Conservation (phyloP, 306 rosid species). For the Cicer judaicum region DNA sequence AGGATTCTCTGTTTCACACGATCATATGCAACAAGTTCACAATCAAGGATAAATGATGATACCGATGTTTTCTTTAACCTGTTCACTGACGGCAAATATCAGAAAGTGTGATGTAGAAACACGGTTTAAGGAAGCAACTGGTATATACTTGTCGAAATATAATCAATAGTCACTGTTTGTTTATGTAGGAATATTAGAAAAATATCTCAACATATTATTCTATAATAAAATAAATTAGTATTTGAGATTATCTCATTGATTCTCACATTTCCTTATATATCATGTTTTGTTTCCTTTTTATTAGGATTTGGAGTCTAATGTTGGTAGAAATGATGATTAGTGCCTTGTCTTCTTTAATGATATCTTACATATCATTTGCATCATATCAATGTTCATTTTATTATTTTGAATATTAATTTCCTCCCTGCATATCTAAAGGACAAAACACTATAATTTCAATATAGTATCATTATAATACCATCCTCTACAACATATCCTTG, state of each 20-base stretch:
- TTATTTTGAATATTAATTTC: not conserved
- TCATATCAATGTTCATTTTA: not conserved
- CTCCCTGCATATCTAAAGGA: conserved; percentile 4
- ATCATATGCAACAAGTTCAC: conserved; percentile 94
- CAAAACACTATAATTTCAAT: not conserved
- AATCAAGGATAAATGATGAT: conserved; percentile 84
- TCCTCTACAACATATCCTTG: not conserved
- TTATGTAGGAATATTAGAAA: conserved; percentile 6
- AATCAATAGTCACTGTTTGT: conserved; percentile 15
- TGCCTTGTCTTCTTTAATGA: not conserved
- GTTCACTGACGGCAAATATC: conserved; percentile 52
- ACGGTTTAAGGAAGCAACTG: conserved; percentile 16
- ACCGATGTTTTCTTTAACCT: conserved; percentile 85
- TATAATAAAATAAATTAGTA: not conserved
- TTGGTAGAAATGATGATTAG: not conserved
- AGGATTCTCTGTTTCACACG: conserved; percentile 65
- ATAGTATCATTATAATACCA: conserved; percentile 5
- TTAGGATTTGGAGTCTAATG: not conserved
- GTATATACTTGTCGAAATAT: conserved; percentile 25
- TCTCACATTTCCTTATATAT: not conserved
- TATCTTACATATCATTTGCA: not conserved
- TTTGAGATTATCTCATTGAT: conserved; percentile 2
- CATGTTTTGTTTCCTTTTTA: conserved; percentile 2
- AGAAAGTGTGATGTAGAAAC: conserved; percentile 38
- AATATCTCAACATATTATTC: not conserved